phyloP scores from a whole-genome alignment of 305 asterid genomes.

The Fraxinus platypoda region DNA sequence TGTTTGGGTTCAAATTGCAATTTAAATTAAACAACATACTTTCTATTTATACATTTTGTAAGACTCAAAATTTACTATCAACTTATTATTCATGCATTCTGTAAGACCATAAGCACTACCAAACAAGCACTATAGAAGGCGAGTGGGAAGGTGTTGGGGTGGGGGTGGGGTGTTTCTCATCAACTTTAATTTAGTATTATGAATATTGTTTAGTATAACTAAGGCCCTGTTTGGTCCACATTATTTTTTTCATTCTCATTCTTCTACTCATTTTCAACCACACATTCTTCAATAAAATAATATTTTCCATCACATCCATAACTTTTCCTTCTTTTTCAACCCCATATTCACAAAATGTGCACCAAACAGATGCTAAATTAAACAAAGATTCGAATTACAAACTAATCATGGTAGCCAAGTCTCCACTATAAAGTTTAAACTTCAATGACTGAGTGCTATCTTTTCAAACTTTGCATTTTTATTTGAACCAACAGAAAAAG shows the following conservation, averaged over 20 bases:
- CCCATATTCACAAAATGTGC: no score
- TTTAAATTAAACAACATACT: not conserved
- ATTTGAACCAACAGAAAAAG: constrained; percentile 39
- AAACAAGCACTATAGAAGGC: not conserved
- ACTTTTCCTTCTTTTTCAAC: no score
- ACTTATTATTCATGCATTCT: not conserved
- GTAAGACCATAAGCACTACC: not conserved
- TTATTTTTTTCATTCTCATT: no score
- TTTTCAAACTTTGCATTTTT: constrained; percentile 39
- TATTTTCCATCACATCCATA: no score
- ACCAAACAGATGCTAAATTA: no score
- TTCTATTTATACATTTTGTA: no score
- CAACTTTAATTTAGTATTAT: not conserved
- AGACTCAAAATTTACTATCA: no score
- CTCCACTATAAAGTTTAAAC: not conserved
- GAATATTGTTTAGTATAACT: not conserved
- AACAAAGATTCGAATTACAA: constrained; percentile 7
- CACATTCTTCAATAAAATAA: no score
- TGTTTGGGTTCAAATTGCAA: no score
- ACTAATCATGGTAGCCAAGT: not conserved
- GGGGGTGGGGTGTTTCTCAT: not conserved
- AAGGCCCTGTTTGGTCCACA: no score
- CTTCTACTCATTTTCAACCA: no score
- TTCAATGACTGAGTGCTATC: constrained; percentile 21
- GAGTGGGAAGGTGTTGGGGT: not conserved